phyloP scores from a whole-genome alignment of 2,329 filamentous ascomycete species.

The Sclerotinia nivalis region DNA sequence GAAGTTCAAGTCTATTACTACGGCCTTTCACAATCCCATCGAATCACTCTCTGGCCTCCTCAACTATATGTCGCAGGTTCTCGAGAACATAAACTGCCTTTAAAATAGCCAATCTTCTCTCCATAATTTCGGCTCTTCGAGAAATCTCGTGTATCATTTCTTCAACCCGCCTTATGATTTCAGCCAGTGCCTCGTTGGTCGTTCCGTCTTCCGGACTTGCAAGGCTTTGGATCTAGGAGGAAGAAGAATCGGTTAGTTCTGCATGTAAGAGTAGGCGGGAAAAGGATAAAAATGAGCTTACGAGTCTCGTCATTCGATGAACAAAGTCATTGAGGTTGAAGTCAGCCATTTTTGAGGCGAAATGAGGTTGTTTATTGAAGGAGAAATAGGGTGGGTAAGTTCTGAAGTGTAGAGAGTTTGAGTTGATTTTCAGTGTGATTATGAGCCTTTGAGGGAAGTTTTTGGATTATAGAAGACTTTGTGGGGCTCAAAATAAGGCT shows the following conservation, averaged over 20 bases:
- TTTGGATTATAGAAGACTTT: background rate
- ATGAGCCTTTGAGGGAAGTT: background rate
- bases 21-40: background rate
- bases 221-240: background rate
- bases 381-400: too few species aligned
- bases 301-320: background rate
- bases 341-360: background rate
- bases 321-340: background rate
- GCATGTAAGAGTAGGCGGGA: fast-evolving
- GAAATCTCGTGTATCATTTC: background rate
- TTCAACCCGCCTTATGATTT: background rate
- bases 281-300: background rate
- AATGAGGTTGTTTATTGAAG: background rate
- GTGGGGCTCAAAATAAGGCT: background rate
- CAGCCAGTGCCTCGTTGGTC: background rate
- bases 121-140: background rate
- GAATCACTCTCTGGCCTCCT: background rate
- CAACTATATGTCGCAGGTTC: background rate
- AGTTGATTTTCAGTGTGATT: background rate
- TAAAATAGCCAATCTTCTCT: background rate
- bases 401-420: too few species aligned
- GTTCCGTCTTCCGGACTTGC: background rate
- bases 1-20: background rate
- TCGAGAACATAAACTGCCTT: background rate
- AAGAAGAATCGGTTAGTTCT: background rate